Conservation (phyloP, 345 rosid species). For the Sisymbrium irio region DNA sequence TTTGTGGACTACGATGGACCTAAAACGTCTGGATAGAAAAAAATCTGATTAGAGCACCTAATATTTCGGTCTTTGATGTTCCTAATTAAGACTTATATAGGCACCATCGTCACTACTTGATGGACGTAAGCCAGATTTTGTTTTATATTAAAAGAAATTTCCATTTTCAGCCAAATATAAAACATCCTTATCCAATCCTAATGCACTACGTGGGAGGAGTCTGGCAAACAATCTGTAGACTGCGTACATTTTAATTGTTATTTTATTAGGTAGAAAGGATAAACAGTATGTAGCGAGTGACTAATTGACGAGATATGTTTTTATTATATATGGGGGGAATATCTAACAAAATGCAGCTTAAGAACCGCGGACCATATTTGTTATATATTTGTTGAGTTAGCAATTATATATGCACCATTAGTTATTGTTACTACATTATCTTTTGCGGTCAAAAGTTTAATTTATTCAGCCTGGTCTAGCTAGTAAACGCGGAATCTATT, state of each 20-base stretch:
- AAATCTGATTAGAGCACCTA: constrained; percentile 12
- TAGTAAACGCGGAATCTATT: neutral
- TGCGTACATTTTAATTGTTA: neutral
- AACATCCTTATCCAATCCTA: neutral
- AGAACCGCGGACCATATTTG: neutral
- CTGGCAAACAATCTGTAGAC: neutral
- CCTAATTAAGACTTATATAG: constrained; percentile 18
- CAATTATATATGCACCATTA: neutral
- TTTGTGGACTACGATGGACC: constrained; percentile 13
- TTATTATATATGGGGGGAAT: neutral
- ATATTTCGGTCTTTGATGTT: constrained; percentile 20
- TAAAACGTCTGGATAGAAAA: neutral
- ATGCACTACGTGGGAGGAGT: neutral
- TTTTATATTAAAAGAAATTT: neutral
- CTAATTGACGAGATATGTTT: constrained; percentile 5
- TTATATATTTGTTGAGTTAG: neutral
- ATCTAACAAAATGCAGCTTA: constrained; percentile 1
- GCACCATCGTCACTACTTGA: constrained; percentile 20
- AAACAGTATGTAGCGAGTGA: neutral
- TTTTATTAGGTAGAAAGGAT: neutral
- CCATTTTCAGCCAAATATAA: constrained; percentile 9
- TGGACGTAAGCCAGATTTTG: constrained; percentile 30
- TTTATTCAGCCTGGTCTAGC: neutral
- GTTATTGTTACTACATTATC: neutral
- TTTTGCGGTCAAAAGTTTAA: neutral